phyloP scores from a whole-genome alignment of 2,329 filamentous ascomycete species.

The Alternaria angustiovoidea region DNA sequence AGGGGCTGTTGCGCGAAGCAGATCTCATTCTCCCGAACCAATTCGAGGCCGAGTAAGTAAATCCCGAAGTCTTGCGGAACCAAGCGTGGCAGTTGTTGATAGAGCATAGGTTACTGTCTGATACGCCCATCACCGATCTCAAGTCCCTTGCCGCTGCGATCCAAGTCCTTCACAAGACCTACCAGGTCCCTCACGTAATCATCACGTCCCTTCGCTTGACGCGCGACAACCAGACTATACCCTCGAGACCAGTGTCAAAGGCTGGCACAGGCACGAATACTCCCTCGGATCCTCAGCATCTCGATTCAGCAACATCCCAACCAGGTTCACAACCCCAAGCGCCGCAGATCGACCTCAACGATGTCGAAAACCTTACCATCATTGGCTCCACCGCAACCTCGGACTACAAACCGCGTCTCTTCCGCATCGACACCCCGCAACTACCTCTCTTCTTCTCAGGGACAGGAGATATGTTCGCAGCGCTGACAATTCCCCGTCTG shows the following conservation, averaged over 20 bases:
- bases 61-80: not conserved
- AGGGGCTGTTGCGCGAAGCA: constrained; percentile 77
- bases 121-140: constrained; percentile 81
- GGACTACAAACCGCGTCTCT: constrained; percentile 75
- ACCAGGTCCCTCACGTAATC: constrained; percentile 84
- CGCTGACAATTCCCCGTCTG: constrained; percentile 85
- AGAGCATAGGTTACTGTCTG: constrained; percentile 74
- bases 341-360: constrained; percentile 11
- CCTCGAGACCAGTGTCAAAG: constrained; percentile 46
- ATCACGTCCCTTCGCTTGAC: constrained; percentile 86
- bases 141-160: constrained; percentile 76
- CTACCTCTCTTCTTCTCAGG: constrained; percentile 95
- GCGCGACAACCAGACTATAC: constrained; percentile 57
- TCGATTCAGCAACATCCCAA: constrained; percentile 25
- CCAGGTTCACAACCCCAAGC: not conserved
- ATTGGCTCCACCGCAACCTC: constrained; percentile 78
- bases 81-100: not conserved
- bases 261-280: constrained; percentile 33
- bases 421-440: constrained; percentile 84
- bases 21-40: constrained; percentile 96
- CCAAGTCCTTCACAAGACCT: constrained; percentile 76
- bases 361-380: constrained; percentile 65
- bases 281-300: constrained; percentile 23
- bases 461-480: constrained; percentile 98
- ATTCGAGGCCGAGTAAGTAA: constrained; percentile 88